Base-by-base conservation (phyloP, 495 filamentous ascomycete species). In the Xylaria intraflava region DNA sequence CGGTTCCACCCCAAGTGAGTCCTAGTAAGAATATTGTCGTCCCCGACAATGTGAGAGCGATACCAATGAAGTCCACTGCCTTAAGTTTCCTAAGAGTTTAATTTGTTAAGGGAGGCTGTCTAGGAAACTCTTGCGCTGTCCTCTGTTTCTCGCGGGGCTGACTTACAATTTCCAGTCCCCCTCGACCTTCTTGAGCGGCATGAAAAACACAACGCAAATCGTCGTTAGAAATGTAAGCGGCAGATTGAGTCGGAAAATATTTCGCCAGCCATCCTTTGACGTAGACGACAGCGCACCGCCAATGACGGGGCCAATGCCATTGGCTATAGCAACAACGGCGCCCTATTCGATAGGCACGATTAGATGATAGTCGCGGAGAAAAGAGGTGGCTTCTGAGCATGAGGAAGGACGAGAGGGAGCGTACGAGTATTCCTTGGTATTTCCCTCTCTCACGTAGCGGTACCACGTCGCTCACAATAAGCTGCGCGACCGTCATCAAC, bases 391-490 rank as follows among this genome's bases (percentile, higher is more conserved):
- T n/a, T n/a, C n/a, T n/a, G n/a, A n/a, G n/a, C n/a, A 23, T 4
- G 3, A 17, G 12, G 16, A 36, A 8, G 9, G 1, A 22, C 38
- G 3, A 23, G 29, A 22, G 33, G 44, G 46, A 20, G 49, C 64
- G 48, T 60, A 71, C 69, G 6, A 83, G 65, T 30, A 82, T 81
- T 3, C 79, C 81, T 62, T 81, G 76, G 47, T 82, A 83, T 58
- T 80, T 81, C 0, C 79, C 81, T 51, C 80, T 62, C 53, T 82
- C 72, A 16, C 75, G 66, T 12, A 83, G 66, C 9, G 76, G 73
- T 2, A 78, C 77, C 1, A 82, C 72, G 47, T 83, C 81, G 41
- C 73, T 78, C 22, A 80, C 75, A 19, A 82, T 80, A 58, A 76
- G 76, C 57, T 50, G 70, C 24, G 74, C 77, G 19, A 80, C 65